These are phyloP conservation scores for Kodamaea suecica DNA, from an alignment of 1,139 yeast species.

Conservation along the genomic window DNA sequence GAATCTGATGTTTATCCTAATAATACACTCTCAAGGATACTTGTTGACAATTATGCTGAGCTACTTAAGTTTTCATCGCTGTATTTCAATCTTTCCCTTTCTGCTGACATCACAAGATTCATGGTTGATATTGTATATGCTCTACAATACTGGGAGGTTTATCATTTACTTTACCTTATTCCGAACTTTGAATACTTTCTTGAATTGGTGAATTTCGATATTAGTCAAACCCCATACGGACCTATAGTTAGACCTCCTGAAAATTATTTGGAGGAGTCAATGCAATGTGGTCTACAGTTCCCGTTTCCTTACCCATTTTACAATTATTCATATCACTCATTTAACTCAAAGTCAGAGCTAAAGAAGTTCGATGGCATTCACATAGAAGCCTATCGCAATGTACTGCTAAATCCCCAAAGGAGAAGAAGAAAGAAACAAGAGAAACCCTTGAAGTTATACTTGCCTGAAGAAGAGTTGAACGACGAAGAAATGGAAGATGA, in stretches of 20 bases:
- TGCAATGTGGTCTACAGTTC: conserved; percentile 44
- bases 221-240: conserved; percentile 39
- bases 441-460: not conserved
- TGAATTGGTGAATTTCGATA: conserved; percentile 34
- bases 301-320: conserved; percentile 50
- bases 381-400: conserved; percentile 39
- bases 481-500: too few species aligned
- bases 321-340: conserved; percentile 44
- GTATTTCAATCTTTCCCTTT: conserved; percentile 37
- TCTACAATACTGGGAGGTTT: conserved; percentile 46
- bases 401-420: conserved; percentile 22
- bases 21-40: conserved; percentile 35
- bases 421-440: conserved; percentile 4
- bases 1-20: conserved; percentile 28
- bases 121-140: conserved; percentile 39
- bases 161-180: conserved; percentile 35
- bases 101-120: conserved; percentile 38
- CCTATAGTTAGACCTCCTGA: conserved; percentile 41
- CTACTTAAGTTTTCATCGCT: conserved; percentile 30
- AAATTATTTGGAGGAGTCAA: conserved; percentile 33
- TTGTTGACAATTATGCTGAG: conserved; percentile 38
- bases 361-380: conserved; percentile 27
- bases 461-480: not conserved
- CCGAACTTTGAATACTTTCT: conserved; percentile 37
- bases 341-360: conserved; percentile 27